phyloP scores from a whole-genome alignment of 2,329 filamentous ascomycete species.

The Davidsoniella australis region DNA sequence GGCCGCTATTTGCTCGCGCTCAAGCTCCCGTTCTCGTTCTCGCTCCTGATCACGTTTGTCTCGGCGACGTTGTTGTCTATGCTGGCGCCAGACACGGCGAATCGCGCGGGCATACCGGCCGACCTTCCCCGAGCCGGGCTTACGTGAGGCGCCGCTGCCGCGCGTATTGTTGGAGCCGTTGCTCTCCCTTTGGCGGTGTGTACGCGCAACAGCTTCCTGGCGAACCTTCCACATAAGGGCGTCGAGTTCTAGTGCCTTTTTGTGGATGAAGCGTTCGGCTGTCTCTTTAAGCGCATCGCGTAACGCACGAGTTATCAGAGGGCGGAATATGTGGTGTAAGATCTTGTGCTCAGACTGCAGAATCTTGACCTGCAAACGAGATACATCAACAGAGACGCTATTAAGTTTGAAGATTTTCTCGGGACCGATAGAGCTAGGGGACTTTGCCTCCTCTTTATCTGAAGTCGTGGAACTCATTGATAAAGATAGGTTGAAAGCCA shows the following conservation, averaged over 20 bases:
- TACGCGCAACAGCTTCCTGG: conserved; percentile 60
- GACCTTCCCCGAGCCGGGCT: conserved; percentile 37
- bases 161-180: conserved; percentile 22
- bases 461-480: conserved; percentile 42
- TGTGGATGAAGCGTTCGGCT: conserved; percentile 74
- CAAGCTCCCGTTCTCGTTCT: conserved; percentile 1
- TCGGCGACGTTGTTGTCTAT: background rate
- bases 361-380: conserved; percentile 71
- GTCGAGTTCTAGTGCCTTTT: conserved; percentile 64
- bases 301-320: conserved; percentile 66
- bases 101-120: conserved; percentile 47
- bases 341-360: conserved; percentile 93
- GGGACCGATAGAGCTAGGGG: background rate
- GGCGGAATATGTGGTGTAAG: conserved; percentile 74
- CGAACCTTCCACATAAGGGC: conserved; percentile 58
- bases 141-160: conserved; percentile 30
- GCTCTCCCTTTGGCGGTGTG: conserved; percentile 37
- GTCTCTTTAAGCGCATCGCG: conserved; percentile 74
- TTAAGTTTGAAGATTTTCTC: conserved; percentile 80
- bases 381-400: conserved; percentile 69
- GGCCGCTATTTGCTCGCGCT: background rate
- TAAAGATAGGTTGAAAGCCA: conserved; percentile 44
- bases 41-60: background rate
- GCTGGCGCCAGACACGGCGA: conserved; percentile 3
- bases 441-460: conserved; percentile 38